Percentiles rank a stretch among this genome's conserved stretches.
These are phyloP conservation scores for Fusarium sp. DNA, from an alignment of 2,329 filamentous ascomycete genomes.

Conservation along the genomic window DNA sequence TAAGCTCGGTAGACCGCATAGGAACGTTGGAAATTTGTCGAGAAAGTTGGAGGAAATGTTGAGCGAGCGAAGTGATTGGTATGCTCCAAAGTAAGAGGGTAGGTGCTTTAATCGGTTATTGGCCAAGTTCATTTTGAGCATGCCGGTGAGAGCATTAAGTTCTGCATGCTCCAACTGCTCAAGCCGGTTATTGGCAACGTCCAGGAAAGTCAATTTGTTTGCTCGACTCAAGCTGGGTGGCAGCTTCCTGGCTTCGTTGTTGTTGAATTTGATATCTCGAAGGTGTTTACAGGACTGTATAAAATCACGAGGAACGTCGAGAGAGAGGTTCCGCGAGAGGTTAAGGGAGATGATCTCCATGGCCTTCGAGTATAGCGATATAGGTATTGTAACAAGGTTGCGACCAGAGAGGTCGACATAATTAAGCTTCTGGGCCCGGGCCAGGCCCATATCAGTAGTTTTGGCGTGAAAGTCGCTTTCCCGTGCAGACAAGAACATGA, in stretches of 20 bases:
- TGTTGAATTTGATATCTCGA: constrained; percentile 94
- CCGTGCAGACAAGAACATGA: constrained; percentile 91
- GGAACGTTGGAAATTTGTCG: constrained; percentile 83
- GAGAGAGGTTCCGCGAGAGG: constrained; percentile 88
- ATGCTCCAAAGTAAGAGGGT: constrained; percentile 84
- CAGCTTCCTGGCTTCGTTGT: constrained; percentile 89
- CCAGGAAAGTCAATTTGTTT: constrained; percentile 83
- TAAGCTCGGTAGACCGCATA: constrained; percentile 83
- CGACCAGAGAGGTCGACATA: constrained; percentile 91
- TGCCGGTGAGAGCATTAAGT: constrained; percentile 76
- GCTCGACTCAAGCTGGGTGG: constrained; percentile 87
- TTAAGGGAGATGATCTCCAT: constrained; percentile 95
- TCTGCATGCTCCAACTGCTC: constrained; percentile 89
- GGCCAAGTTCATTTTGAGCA: constrained; percentile 90
- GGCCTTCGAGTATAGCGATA: constrained; percentile 90
- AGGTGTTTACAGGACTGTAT: constrained; percentile 92
- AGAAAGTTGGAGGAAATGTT: constrained; percentile 96
- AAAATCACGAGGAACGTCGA: constrained; percentile 95
- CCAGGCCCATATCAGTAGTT: constrained; percentile 80
- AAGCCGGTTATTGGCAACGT: constrained; percentile 93
- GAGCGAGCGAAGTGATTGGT: constrained; percentile 80
- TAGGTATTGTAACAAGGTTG: constrained; percentile 94
- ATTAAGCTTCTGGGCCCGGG: constrained; percentile 88
- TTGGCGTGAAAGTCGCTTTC: constrained; percentile 80
- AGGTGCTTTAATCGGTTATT: constrained; percentile 89